Conservation (phyloP, 202 grass and related monocot genomes). For the Panicum hallii region DNA sequence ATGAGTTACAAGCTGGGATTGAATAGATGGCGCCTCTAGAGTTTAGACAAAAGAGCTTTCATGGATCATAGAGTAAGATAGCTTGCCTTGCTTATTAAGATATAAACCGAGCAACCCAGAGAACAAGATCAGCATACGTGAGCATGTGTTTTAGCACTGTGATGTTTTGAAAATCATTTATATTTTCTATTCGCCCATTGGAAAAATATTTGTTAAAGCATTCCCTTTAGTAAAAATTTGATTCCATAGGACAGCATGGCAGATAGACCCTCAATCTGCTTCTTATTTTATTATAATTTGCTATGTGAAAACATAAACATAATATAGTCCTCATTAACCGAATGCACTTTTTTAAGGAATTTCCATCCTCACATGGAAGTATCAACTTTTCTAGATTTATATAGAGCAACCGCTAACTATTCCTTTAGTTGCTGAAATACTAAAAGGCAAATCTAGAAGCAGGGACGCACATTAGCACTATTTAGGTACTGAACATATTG, state of each 20-base stretch:
- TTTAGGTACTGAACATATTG: conserved; percentile 14
- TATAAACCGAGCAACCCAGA: neutral
- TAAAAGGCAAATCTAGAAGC: conserved; percentile 12
- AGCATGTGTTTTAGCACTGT: neutral
- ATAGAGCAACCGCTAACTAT: neutral
- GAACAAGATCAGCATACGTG: neutral
- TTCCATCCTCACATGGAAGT: neutral
- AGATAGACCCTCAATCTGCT: neutral
- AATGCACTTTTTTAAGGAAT: neutral
- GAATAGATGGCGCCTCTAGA: neutral
- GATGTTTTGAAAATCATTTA: conserved; percentile 2
- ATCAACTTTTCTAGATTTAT: neutral
- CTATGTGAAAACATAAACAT: neutral
- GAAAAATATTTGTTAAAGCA: neutral
- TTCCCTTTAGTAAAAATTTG: conserved; percentile 1
- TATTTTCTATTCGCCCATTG: conserved; percentile 1
- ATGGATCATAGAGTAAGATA: conserved; percentile 4
- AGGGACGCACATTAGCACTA: conserved; percentile 4
- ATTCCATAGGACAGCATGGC: neutral
- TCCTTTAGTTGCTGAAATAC: neutral
- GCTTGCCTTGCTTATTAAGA: neutral
- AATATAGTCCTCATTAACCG: neutral
- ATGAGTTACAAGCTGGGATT: neutral
- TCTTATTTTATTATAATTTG: conserved; percentile 13
- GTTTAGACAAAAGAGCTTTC: neutral